phyloP scores from a whole-genome alignment of 805 yeast genomes.

The Wickerhamomyces chambardii region DNA sequence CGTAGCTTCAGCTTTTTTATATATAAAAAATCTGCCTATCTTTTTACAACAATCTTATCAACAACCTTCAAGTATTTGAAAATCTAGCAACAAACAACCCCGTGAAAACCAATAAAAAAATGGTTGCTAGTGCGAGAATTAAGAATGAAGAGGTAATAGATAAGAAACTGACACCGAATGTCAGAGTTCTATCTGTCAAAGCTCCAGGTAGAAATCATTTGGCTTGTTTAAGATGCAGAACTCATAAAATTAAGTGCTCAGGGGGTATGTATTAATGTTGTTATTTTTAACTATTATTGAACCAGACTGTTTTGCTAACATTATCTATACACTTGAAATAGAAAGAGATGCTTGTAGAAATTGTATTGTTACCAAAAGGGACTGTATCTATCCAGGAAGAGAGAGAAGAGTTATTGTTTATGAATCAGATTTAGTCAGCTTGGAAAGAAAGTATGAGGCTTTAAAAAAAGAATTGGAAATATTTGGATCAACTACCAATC shows the following conservation, averaged over 20 bases:
- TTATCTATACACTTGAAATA: background rate
- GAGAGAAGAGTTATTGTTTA: constrained; percentile 12
- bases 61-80: too few relatives aligned
- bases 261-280: constrained; percentile 7
- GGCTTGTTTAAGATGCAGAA: constrained; percentile 14
- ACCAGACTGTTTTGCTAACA: background rate
- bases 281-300: background rate
- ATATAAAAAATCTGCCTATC: too few relatives aligned
- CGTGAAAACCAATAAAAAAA: too few relatives aligned
- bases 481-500: too few relatives aligned
- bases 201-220: constrained; percentile 10
- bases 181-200: constrained; percentile 7
- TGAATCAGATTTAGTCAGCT: constrained; percentile 13
- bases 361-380: constrained; percentile 6
- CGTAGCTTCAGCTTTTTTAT: too few relatives aligned
- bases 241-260: constrained; percentile 16
- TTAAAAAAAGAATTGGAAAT: background rate
- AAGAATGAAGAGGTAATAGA: constrained; percentile 5
- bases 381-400: constrained; percentile 11
- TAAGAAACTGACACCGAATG: background rate
- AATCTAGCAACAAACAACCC: too few relatives aligned
- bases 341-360: constrained; percentile 13
- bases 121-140: too few relatives aligned
- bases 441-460: constrained; percentile 1
- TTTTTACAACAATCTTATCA: too few relatives aligned